These are phyloP conservation scores for Russula emetica DNA, from an alignment of 768 basidiomycete species.

Conservation along the genomic window DNA sequence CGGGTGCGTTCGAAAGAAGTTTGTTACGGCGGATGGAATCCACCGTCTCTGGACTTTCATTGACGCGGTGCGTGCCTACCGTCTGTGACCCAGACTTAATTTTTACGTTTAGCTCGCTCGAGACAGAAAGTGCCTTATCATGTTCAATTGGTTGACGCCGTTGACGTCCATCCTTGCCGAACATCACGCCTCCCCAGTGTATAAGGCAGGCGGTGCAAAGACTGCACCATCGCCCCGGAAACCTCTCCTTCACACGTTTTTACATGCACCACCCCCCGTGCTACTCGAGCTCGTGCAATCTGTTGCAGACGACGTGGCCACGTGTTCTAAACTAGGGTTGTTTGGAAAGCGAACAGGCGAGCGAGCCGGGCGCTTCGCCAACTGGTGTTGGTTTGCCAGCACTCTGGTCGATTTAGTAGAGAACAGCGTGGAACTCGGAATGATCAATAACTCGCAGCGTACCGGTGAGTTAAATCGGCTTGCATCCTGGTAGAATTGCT, in stretches of 20 bases:
- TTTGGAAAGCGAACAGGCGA: conserved; percentile 60
- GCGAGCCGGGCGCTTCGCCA: conserved; percentile 67
- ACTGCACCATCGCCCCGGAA: conserved; percentile 33
- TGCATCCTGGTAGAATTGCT: conserved; percentile 8
- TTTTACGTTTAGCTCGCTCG: conserved; percentile 6
- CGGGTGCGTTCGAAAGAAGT: conserved; percentile 51
- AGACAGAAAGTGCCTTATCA: conserved; percentile 67
- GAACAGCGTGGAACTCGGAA: conserved; percentile 72
- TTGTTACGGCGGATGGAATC: conserved; percentile 57
- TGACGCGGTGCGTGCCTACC: conserved; percentile 54
- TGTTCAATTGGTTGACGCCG: conserved; percentile 83
- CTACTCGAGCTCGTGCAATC: conserved; percentile 73
- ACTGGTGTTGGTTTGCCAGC: conserved; percentile 83
- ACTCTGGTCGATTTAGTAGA: conserved; percentile 80
- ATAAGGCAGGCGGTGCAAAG: conserved; percentile 40
- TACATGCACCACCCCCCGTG: conserved; percentile 79
- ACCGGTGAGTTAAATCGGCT: conserved; percentile 44
- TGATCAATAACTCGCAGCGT: conserved; percentile 59
- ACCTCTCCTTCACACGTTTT: conserved; percentile 67
- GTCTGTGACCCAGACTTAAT: background rate
- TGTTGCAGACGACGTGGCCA: conserved; percentile 72
- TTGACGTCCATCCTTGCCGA: conserved; percentile 67
- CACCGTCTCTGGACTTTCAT: conserved; percentile 64
- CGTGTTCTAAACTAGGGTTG: conserved; percentile 68
- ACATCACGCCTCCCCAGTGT: conserved; percentile 62